Percentiles rank a stretch among this genome's conserved stretches.
These are phyloP conservation scores for Parsonsia alboflavescens DNA, from an alignment of 257 asterid genomes.

Conservation along the genomic window DNA sequence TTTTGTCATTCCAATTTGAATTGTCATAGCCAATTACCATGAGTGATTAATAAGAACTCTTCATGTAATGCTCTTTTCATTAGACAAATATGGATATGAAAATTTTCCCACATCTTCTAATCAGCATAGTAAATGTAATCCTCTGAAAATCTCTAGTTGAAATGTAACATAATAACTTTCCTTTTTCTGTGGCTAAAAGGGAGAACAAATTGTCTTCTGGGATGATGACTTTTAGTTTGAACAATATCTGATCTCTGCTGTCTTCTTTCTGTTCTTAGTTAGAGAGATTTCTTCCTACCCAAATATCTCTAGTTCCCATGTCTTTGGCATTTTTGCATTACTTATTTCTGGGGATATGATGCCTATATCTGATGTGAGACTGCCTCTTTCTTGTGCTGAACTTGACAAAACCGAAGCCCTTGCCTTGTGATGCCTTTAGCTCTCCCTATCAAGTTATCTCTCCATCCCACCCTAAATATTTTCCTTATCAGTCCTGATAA, in stretches of 20 bases:
- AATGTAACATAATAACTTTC: background rate
- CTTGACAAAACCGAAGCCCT: background rate
- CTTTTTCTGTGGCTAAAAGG: background rate
- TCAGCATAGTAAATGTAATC: background rate
- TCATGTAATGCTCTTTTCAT: background rate
- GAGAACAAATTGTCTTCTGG: background rate
- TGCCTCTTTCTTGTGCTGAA: background rate
- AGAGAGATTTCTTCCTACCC: background rate
- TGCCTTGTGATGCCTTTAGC: background rate
- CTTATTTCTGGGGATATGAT: conserved; percentile 1
- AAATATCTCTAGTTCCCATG: background rate
- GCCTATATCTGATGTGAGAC: background rate
- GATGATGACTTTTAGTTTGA: background rate
- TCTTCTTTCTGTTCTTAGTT: background rate
- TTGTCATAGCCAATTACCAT: background rate
- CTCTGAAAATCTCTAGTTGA: background rate
- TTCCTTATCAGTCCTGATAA: background rate
- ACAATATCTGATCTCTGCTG: background rate
- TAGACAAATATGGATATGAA: background rate
- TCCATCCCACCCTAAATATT: background rate
- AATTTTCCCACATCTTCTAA: background rate
- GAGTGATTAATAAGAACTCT: background rate
- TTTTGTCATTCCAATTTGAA: background rate
- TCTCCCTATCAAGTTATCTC: background rate
- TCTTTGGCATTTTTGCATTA: too few relatives aligned